Evolutionary conservation across 2,329 filamentous ascomycete genomes (phyloP).

Genomic region (Salinomyces thailandicus): DNA sequence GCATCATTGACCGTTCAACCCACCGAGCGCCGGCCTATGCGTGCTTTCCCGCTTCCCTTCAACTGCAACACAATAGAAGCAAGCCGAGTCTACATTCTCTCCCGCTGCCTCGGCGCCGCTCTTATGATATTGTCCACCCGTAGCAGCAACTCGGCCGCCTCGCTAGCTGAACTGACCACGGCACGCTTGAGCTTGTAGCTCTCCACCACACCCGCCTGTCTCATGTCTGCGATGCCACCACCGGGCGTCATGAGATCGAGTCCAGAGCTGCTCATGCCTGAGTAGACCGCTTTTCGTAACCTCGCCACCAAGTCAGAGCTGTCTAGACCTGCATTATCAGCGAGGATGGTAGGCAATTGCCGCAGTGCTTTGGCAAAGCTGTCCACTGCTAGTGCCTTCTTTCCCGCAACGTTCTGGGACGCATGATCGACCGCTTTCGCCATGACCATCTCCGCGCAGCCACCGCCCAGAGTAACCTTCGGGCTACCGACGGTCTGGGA

Average conservation of each 20-base stretch:
- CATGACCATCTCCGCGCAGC: slow-evolving; percentile 98
- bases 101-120: slow-evolving; percentile 72
- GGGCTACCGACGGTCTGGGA: slow-evolving; percentile 95
- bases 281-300: slow-evolving; percentile 87
- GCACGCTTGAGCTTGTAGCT: slow-evolving; percentile 98
- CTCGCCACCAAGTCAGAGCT: slow-evolving; percentile 87
- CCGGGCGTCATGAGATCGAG: slow-evolving; percentile 82
- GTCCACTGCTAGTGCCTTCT: slow-evolving; percentile 89
- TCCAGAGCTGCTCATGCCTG: slow-evolving; percentile 84
- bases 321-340: slow-evolving; percentile 94
- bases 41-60: not conserved
- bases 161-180: slow-evolving; percentile 92
- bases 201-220: slow-evolving; percentile 88
- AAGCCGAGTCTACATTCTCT: slow-evolving; percentile 54
- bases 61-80: not conserved
- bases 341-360: slow-evolving; percentile 90
- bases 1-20: not conserved
- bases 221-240: slow-evolving; percentile 90
- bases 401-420: slow-evolving; percentile 87
- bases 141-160: slow-evolving; percentile 89
- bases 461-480: slow-evolving; percentile 84
- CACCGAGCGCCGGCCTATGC: not conserved
- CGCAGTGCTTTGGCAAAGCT: slow-evolving; percentile 80
- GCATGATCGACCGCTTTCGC: slow-evolving; percentile 92
- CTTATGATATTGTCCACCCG: slow-evolving; percentile 97